Percentiles rank a stretch among this genome's conserved stretches.
Evolutionary conservation across 2,329 filamentous ascomycete species (phyloP).

Genomic region (Arachnomyces sp.): DNA sequence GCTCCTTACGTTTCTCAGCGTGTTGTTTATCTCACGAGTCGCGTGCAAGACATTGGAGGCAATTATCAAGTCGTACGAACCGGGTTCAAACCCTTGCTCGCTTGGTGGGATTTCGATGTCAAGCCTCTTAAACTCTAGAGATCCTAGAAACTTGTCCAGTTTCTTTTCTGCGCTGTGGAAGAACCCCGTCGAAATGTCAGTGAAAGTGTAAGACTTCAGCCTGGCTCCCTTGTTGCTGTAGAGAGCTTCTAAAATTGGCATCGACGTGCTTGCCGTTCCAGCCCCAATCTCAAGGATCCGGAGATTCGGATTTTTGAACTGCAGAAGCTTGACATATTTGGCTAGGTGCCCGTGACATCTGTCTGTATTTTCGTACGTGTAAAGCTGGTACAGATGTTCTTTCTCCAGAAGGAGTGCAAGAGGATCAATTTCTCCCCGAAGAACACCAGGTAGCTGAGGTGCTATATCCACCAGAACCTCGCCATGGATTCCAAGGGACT

Average conservation of each 20-base stretch:
- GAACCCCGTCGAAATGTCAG: constrained; percentile 13
- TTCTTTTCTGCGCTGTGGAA: constrained; percentile 10
- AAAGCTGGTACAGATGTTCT: constrained; percentile 1
- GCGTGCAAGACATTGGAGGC: constrained; percentile 32
- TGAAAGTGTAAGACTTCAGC: constrained; percentile 13
- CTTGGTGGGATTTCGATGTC: constrained; percentile 21
- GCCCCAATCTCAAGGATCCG: constrained; percentile 19
- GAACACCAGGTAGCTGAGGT: background rate
- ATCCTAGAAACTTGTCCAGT: constrained; percentile 1
- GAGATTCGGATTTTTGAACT: constrained; percentile 6
- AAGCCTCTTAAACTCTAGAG: constrained; percentile 21
- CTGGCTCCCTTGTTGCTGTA: background rate
- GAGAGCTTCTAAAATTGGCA: constrained; percentile 13
- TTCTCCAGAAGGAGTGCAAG: no score
- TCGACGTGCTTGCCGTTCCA: constrained; percentile 23
- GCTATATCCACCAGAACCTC: no score
- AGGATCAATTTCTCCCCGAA: background rate
- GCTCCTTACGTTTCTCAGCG: constrained; percentile 22
- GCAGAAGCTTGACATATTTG: background rate
- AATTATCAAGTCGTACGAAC: constrained; percentile 25
- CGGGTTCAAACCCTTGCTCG: constrained; percentile 24
- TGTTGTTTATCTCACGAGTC: constrained; percentile 18
- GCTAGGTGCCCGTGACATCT: no score
- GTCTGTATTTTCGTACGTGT: background rate
- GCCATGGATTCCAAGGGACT: no score